These are phyloP conservation scores for Ophiobolus disseminans DNA, from an alignment of 2,329 filamentous ascomycete species.

Conservation along the genomic window DNA sequence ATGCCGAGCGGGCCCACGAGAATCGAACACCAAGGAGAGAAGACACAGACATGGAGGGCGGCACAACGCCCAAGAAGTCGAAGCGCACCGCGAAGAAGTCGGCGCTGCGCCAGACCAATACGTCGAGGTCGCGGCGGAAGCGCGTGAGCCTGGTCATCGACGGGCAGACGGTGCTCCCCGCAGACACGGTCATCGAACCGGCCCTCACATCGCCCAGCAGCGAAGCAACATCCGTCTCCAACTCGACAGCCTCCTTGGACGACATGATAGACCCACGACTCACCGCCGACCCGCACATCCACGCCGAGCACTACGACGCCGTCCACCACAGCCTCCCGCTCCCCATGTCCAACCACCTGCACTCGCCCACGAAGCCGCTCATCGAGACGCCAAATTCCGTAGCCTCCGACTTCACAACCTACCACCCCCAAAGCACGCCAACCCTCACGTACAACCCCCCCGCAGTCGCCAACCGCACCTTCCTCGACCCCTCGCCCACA, in stretches of 20 bases:
- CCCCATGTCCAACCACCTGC: slow-evolving; percentile 26
- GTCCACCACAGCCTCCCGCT: slow-evolving; percentile 43
- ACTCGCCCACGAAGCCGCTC: slow-evolving; percentile 30
- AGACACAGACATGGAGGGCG: slow-evolving; percentile 21
- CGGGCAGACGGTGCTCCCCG: slow-evolving; percentile 47
- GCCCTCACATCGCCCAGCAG: slow-evolving; percentile 39
- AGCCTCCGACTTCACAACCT: slow-evolving; percentile 11
- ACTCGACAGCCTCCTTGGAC: slow-evolving; percentile 39
- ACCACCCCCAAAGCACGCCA: slow-evolving; percentile 10
- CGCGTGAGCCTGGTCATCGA: slow-evolving; percentile 48
- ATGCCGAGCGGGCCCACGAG: slow-evolving; percentile 33
- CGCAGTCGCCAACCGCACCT: slow-evolving; percentile 25
- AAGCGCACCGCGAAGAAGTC: slow-evolving; percentile 44
- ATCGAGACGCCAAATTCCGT: slow-evolving; percentile 19
- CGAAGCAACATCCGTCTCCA: slow-evolving; percentile 39
- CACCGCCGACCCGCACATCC: slow-evolving; percentile 17
- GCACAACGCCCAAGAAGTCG: slow-evolving; percentile 26
- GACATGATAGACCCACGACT: slow-evolving; percentile 45
- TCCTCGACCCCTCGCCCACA: slow-evolving; percentile 24
- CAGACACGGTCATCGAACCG: slow-evolving; percentile 41
- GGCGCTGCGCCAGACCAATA: slow-evolving; percentile 36
- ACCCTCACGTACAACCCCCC: slow-evolving; percentile 24
- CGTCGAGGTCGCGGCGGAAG: slow-evolving; percentile 36
- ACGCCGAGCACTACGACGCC: slow-evolving; percentile 32
- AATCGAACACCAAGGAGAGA: slow-evolving; percentile 23